These are phyloP conservation scores for Loxodes magnus DNA, from an alignment of 73 alveolate genomes.

Conservation along the genomic window DNA sequence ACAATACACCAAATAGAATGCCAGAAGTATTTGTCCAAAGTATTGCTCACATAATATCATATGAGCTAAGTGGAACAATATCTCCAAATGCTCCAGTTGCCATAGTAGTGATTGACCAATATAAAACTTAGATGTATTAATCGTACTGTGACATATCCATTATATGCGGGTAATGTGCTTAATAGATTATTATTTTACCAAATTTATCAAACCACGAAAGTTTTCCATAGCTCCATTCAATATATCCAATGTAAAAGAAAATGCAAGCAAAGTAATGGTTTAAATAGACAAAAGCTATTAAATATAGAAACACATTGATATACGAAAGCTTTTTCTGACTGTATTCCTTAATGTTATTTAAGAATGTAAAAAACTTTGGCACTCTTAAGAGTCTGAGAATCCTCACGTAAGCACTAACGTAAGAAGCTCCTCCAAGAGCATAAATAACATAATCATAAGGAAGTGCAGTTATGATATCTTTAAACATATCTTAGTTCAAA, in stretches of 20 bases:
- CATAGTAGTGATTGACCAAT: conserved; percentile 31
- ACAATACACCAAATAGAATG: conserved; percentile 25
- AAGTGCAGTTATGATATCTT: conserved; percentile 23
- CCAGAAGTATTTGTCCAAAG: conserved; percentile 20
- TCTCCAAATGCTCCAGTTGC: conserved; percentile 47
- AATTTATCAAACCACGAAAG: not conserved
- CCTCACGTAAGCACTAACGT: conserved; percentile 13
- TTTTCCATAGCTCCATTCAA: conserved; percentile 6
- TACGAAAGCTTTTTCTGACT: conserved; percentile 10
- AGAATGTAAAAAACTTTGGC: conserved; percentile 14
- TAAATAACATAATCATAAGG: conserved; percentile 36
- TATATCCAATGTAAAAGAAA: conserved; percentile 19
- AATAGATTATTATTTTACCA: no score
- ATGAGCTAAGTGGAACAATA: conserved; percentile 25
- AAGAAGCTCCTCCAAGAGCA: conserved; percentile 3
- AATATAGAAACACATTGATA: conserved; percentile 6
- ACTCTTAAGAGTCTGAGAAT: conserved; percentile 24
- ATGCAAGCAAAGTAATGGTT: conserved; percentile 32
- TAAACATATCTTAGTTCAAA: conserved; percentile 1
- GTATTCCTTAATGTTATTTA: conserved; percentile 16
- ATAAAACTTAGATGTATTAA: no score
- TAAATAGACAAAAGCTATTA: conserved; percentile 1
- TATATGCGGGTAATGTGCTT: no score
- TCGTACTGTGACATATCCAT: no score
- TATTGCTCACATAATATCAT: conserved; percentile 28